Conservation (phyloP, 2,329 filamentous ascomycete genomes). For the Calonectria pauciramosa region DNA sequence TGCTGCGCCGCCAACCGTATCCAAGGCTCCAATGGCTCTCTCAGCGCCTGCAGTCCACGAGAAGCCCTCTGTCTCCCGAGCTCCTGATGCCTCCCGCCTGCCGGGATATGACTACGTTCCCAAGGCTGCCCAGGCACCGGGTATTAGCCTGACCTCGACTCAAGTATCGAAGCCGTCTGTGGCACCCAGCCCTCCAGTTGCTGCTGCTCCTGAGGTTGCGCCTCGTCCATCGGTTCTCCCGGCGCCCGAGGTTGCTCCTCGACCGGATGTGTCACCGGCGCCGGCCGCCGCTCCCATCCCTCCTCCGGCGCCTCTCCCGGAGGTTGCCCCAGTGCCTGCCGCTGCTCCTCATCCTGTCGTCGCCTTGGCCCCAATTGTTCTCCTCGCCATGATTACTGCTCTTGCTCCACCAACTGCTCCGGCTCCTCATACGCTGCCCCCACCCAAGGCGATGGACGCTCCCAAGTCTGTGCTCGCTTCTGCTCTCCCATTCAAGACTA, state of each 20-base stretch:
- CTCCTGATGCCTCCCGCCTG: slow-evolving; percentile 19
- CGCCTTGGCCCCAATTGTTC: slow-evolving; percentile 31
- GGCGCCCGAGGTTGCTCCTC: slow-evolving; percentile 19
- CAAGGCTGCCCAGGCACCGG: slow-evolving; percentile 1
- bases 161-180: slow-evolving; percentile 1
- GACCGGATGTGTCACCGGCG: slow-evolving; percentile 8
- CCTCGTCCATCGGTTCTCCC: slow-evolving; percentile 5
- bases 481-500: background rate
- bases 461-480: slow-evolving; percentile 28
- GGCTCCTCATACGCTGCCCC: slow-evolving; percentile 4
- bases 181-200: background rate
- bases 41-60: slow-evolving; percentile 8
- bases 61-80: slow-evolving; percentile 4
- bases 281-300: slow-evolving; percentile 22
- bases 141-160: background rate
- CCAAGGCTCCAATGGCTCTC: background rate
- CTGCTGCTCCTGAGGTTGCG: slow-evolving; percentile 19
- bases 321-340: slow-evolving; percentile 16
- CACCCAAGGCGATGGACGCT: slow-evolving; percentile 19
- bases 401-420: slow-evolving; percentile 19
- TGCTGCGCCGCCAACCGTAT: background rate
- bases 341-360: slow-evolving; percentile 29
- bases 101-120: slow-evolving; percentile 19
- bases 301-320: slow-evolving; percentile 22
- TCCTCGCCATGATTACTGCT: slow-evolving; percentile 12